Conservation (phyloP, 352 stramenopile genomes). For the Hyphochytrium catenoides region DNA sequence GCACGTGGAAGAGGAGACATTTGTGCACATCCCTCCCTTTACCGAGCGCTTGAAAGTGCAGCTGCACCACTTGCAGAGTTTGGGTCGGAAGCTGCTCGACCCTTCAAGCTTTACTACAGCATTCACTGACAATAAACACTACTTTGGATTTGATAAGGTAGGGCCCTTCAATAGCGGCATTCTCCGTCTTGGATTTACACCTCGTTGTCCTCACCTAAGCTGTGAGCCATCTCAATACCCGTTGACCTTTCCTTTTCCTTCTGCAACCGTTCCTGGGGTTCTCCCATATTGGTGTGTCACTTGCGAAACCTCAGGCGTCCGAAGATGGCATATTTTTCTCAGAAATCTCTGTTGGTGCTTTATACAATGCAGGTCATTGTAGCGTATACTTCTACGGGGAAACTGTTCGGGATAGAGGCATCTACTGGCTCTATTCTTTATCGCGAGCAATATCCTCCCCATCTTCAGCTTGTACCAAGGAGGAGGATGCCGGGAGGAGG, state of each 20-base stretch:
- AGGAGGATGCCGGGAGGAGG: slow-evolving; percentile 44
- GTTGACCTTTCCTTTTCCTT: slow-evolving; percentile 20
- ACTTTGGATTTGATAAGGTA: too few species aligned
- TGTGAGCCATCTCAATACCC: background rate
- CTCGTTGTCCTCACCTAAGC: background rate
- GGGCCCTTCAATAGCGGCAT: too few species aligned
- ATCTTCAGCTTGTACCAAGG: slow-evolving; percentile 45
- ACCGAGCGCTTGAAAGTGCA: too few species aligned
- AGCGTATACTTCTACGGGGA: slow-evolving; percentile 35
- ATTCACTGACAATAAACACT: too few species aligned
- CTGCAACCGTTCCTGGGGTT: slow-evolving; percentile 20
- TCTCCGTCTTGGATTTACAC: too few species aligned
- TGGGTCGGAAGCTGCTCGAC: too few species aligned
- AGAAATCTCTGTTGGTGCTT: slow-evolving; percentile 42
- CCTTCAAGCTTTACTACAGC: too few species aligned
- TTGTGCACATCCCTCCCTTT: too few species aligned
- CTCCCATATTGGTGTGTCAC: slow-evolving; percentile 19
- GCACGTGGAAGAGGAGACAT: too few species aligned
- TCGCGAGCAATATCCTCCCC: slow-evolving; percentile 28
- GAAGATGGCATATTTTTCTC: slow-evolving; percentile 21
- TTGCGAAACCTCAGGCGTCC: slow-evolving; percentile 11
- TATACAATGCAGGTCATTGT: slow-evolving; percentile 62
- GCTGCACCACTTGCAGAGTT: too few species aligned
- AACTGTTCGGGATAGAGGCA: slow-evolving; percentile 45
- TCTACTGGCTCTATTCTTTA: slow-evolving; percentile 38